Evolutionary conservation across 257 asterid genomes (phyloP).

Genomic region (Nemophila menziesii): DNA sequence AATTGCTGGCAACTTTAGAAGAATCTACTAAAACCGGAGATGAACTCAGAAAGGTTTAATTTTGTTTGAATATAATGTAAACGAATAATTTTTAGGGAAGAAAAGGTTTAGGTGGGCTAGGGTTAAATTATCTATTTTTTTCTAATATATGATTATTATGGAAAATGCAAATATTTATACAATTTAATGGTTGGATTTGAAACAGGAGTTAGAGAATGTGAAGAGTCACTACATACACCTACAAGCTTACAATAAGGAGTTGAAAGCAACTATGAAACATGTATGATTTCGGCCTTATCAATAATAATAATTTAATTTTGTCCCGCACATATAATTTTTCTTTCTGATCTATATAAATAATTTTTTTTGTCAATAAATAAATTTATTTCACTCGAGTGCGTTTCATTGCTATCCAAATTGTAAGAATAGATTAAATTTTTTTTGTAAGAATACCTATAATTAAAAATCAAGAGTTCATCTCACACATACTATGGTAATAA

Average conservation of each 20-base stretch:
- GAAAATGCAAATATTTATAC: background rate
- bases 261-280: conserved; percentile 14
- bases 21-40: conserved; percentile 30
- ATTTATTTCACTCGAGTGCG: too few species aligned
- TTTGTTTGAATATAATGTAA: too few species aligned
- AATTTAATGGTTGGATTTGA: background rate
- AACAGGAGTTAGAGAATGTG: conserved; percentile 30
- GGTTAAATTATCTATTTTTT: background rate
- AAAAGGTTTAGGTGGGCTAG: too few species aligned
- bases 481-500: too few species aligned
- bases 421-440: too few species aligned
- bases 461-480: too few species aligned
- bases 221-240: background rate
- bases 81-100: too few species aligned
- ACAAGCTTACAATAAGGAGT: conserved; percentile 7
- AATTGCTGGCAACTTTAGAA: conserved; percentile 18
- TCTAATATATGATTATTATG: too few species aligned
- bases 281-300: background rate
- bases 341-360: too few species aligned
- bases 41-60: conserved; percentile 31
- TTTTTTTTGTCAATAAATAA: too few species aligned
- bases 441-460: too few species aligned
- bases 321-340: background rate
- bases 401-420: too few species aligned
- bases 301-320: background rate